A percentile compares a stretch with the other conserved stretches of the same genome.
Conservation (phyloP, 2,329 filamentous ascomycete genomes). For the Canariomyces notabilis region DNA sequence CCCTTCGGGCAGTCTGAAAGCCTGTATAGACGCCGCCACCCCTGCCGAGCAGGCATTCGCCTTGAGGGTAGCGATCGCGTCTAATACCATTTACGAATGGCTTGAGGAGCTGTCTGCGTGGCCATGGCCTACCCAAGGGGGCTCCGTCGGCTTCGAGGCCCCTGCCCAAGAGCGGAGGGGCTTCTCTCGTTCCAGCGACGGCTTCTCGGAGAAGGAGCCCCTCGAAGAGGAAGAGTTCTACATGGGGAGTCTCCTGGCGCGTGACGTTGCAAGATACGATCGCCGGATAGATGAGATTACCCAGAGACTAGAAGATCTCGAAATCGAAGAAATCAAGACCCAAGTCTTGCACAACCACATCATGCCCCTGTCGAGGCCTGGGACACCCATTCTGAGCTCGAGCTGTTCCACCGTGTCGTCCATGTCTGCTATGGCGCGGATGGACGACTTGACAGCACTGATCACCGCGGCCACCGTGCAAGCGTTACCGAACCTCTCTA, state of each 20-base stretch:
- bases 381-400: conserved; percentile 44
- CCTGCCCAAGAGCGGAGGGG: conserved; percentile 36
- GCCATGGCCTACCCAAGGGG: conserved; percentile 49
- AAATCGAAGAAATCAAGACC: conserved; percentile 82
- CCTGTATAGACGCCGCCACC: conserved; percentile 59
- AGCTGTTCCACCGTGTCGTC: conserved; percentile 37
- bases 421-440: conserved; percentile 55
- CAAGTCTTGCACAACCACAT: conserved; percentile 81
- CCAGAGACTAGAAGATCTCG: conserved; percentile 61
- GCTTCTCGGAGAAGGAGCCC: conserved; percentile 16
- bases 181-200: conserved; percentile 28
- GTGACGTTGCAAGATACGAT: conserved; percentile 64
- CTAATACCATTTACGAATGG: conserved; percentile 69
- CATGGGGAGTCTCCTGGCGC: conserved; percentile 65
- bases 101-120: conserved; percentile 62
- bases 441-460: conserved; percentile 87
- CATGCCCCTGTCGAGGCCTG: conserved; percentile 51
- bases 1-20: conserved; percentile 47
- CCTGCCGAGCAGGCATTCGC: conserved; percentile 66
- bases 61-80: conserved; percentile 63
- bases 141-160: conserved; percentile 52
- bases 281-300: conserved; percentile 68
- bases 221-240: conserved; percentile 38
- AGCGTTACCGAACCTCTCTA: conserved; percentile 74
- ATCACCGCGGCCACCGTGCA: conserved; percentile 90